These are phyloP conservation scores for Leccinum arenicola DNA, from an alignment of 768 basidiomycete genomes.

Conservation along the genomic window DNA sequence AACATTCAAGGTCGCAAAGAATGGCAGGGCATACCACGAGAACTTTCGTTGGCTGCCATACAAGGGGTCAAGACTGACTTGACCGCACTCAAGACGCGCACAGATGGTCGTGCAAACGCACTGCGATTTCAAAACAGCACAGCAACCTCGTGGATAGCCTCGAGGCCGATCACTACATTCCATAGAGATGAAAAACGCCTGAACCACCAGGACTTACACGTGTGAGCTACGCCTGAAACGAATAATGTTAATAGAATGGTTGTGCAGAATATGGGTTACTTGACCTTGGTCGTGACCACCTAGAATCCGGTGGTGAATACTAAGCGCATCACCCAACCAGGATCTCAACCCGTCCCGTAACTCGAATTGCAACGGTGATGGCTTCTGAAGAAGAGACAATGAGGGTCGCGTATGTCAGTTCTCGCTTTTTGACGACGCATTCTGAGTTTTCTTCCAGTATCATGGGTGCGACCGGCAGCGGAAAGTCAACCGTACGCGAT, in stretches of 20 bases:
- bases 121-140: background rate
- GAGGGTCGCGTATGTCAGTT: constrained; percentile 20
- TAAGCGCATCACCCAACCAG: background rate
- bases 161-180: constrained; percentile 3
- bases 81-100: background rate
- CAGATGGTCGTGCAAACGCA: background rate
- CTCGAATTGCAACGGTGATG: constrained; percentile 6
- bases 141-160: constrained; percentile 14
- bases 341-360: background rate
- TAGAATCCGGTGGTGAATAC: background rate
- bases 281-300: background rate
- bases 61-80: background rate
- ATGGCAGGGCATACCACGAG: background rate
- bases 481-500: constrained; percentile 22
- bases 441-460: constrained; percentile 9
- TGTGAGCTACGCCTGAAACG: background rate
- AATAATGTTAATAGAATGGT: constrained; percentile 2
- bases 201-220: background rate
- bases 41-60: background rate
- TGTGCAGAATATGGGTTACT: background rate
- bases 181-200: background rate
- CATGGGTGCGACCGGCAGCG: constrained; percentile 26
- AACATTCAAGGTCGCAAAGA: background rate
- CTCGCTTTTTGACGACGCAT: background rate
- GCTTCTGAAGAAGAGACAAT: constrained; percentile 4